A percentile compares a stretch with the other conserved stretches of the same genome.
Evolutionary conservation across 345 rosid genomes (phyloP).

Genomic region (Corchorus olitorius): DNA sequence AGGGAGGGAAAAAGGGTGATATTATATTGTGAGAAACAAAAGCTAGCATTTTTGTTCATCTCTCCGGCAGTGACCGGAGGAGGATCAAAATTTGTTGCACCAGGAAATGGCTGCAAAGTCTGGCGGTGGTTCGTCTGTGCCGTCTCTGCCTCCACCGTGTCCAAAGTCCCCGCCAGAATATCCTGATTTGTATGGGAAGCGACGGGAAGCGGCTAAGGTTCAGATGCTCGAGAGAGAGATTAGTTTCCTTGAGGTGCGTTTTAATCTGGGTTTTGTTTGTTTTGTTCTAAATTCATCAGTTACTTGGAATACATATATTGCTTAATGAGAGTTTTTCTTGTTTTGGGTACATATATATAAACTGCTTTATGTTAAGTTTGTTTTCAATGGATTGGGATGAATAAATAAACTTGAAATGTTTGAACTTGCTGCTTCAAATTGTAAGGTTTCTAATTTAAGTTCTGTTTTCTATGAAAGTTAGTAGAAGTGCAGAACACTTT

Average conservation of each 20-base stretch:
- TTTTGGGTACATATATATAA: neutral
- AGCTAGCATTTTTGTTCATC: neutral
- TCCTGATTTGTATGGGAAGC: slow-evolving; percentile 93
- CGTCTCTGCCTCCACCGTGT: slow-evolving; percentile 63
- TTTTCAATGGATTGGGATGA: slow-evolving; percentile 5
- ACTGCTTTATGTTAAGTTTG: neutral
- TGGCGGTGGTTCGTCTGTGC: slow-evolving; percentile 33
- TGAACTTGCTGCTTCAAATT: slow-evolving; percentile 10
- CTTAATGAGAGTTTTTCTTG: neutral
- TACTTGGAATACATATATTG: neutral
- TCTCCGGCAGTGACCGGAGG: slow-evolving; percentile 9
- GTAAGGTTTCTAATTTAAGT: neutral
- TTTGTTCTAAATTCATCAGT: neutral
- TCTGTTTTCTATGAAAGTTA: neutral
- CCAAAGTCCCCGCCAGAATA: slow-evolving; percentile 93
- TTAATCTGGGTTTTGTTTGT: neutral
- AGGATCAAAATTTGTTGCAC: slow-evolving; percentile 14
- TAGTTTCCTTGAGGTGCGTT: slow-evolving; percentile 82
- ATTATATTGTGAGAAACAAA: neutral
- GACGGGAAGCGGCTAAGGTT: slow-evolving; percentile 79
- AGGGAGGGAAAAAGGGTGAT: neutral
- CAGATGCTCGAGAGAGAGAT: slow-evolving; percentile 92
- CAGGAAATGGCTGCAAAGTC: slow-evolving; percentile 47
- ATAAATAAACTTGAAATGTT: neutral
- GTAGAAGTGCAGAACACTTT: neutral